Conservation (phyloP, 139 green algal species). For the Mesostigma viride region DNA sequence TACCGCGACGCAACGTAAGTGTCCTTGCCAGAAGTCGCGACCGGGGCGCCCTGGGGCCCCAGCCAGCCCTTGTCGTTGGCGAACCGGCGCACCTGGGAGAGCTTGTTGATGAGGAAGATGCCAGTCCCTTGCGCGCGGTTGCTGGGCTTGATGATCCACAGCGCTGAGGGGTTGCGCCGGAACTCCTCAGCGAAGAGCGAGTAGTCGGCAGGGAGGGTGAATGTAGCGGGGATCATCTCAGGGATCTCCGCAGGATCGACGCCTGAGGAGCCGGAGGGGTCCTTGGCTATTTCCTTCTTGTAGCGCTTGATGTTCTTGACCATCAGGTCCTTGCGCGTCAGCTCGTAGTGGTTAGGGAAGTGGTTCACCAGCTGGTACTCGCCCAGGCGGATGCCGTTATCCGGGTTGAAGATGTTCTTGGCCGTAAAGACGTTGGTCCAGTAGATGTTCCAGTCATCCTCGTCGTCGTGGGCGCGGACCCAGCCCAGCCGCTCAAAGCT, state of each 20-base stretch:
- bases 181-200: slow-evolving; percentile 32
- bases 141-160: slow-evolving; percentile 43
- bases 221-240: slow-evolving; percentile 23
- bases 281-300: slow-evolving; percentile 26
- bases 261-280: slow-evolving; percentile 1
- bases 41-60: background rate
- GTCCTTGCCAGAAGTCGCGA: slow-evolving; percentile 30
- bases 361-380: slow-evolving; percentile 68
- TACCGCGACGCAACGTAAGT: slow-evolving; percentile 59
- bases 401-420: slow-evolving; percentile 30
- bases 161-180: background rate
- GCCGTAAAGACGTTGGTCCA: slow-evolving; percentile 34
- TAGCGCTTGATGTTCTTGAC: slow-evolving; percentile 37
- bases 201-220: slow-evolving; percentile 19
- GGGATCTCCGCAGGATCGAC: slow-evolving; percentile 9
- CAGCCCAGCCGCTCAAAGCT: slow-evolving; percentile 53
- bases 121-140: slow-evolving; percentile 30
- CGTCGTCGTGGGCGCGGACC: slow-evolving; percentile 22
- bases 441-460: slow-evolving; percentile 46
- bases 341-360: slow-evolving; percentile 72
- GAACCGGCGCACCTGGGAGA: slow-evolving; percentile 27
- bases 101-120: slow-evolving; percentile 38
- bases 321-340: slow-evolving; percentile 41
- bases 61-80: background rate
- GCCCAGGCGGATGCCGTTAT: slow-evolving; percentile 31